Evolutionary conservation across 2,329 filamentous ascomycete genomes (phyloP).

Genomic region (Pseudocercospora cruenta): DNA sequence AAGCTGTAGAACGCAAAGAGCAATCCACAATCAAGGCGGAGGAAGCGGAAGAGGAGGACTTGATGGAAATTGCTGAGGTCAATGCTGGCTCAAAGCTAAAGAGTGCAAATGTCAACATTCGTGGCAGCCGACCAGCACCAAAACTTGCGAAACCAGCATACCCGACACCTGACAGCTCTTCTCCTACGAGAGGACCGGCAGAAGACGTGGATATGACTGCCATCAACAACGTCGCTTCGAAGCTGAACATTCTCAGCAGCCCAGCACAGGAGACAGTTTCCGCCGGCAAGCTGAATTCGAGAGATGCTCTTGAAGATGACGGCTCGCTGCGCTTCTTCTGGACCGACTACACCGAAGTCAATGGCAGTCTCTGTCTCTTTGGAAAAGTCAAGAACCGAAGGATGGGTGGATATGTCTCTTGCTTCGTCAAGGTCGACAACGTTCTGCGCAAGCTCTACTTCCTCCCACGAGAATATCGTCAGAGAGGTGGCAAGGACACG

Average conservation of each 20-base stretch:
- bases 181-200: slow-evolving; percentile 65
- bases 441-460: slow-evolving; percentile 92
- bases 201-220: slow-evolving; percentile 70
- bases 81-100: slow-evolving; percentile 66
- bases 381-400: slow-evolving; percentile 94
- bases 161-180: slow-evolving; percentile 75
- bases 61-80: slow-evolving; percentile 84
- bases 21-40: slow-evolving; percentile 70
- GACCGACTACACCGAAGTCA: slow-evolving; percentile 93
- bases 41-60: slow-evolving; percentile 73
- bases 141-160: slow-evolving; percentile 70
- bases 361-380: slow-evolving; percentile 89
- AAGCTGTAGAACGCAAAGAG: slow-evolving; percentile 43
- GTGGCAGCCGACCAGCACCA: slow-evolving; percentile 75
- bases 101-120: slow-evolving; percentile 77
- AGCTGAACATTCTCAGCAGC: slow-evolving; percentile 81
- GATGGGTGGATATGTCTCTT: slow-evolving; percentile 78
- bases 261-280: slow-evolving; percentile 67
- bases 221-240: slow-evolving; percentile 86
- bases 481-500: slow-evolving; percentile 66
- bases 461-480: slow-evolving; percentile 71
- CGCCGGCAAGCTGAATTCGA: slow-evolving; percentile 79
- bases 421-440: slow-evolving; percentile 95
- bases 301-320: slow-evolving; percentile 89
- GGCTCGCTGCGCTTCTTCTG: slow-evolving; percentile 94